Evolutionary conservation across 2,329 filamentous ascomycete genomes (phyloP).

Genomic region (Conoideocrella luteorostrata): DNA sequence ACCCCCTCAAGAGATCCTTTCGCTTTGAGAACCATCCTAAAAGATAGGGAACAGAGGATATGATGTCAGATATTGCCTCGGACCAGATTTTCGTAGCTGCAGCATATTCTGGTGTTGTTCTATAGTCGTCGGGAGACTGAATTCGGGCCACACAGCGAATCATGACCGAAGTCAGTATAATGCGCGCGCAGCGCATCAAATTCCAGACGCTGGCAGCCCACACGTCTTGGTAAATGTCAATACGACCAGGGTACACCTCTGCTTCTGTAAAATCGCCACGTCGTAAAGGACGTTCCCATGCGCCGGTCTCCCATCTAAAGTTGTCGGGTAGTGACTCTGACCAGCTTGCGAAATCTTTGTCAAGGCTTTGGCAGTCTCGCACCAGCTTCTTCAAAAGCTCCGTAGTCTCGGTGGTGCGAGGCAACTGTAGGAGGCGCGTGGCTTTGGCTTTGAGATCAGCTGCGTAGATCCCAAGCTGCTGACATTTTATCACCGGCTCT

Average conservation of each 20-base stretch:
- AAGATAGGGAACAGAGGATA: background rate
- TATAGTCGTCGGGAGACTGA: background rate
- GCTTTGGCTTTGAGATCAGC: background rate
- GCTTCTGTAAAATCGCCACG: background rate
- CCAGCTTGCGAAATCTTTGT: background rate
- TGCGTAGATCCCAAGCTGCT: background rate
- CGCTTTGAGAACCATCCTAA: background rate
- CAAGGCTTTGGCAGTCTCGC: background rate
- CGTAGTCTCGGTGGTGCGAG: background rate
- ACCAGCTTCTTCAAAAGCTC: background rate
- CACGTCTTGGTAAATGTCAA: constrained; percentile 1
- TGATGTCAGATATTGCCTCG: background rate
- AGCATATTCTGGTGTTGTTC: background rate
- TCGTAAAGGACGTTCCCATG: background rate
- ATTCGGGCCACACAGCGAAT: background rate
- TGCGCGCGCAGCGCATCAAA: background rate
- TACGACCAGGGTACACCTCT: background rate
- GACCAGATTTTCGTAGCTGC: background rate
- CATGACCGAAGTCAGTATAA: background rate
- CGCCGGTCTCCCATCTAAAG: background rate
- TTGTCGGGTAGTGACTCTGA: background rate
- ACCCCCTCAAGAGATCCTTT: background rate
- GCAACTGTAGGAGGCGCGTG: background rate
- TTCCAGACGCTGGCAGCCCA: constrained; percentile 1
- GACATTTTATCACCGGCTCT: background rate